These are phyloP conservation scores for Trichosporon sp. DNA, from an alignment of 1,284 basidiomycete genomes.

Conservation along the genomic window DNA sequence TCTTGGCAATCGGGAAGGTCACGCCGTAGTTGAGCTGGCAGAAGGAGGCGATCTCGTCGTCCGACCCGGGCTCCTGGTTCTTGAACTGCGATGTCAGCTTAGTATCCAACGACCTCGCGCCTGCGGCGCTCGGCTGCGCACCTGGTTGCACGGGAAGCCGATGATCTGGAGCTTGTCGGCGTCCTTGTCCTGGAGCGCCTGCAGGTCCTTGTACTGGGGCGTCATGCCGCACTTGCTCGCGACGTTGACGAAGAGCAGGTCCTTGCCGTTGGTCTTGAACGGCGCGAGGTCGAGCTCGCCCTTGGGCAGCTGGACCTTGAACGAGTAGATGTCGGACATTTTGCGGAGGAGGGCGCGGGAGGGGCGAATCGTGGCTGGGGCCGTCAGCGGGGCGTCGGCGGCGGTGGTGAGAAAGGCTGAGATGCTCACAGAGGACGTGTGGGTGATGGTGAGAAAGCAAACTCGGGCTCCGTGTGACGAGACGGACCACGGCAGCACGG, in stretches of 20 bases:
- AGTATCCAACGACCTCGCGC: not conserved
- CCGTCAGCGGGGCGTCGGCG: not conserved
- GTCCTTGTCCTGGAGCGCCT: slow-evolving; percentile 77
- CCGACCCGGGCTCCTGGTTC: slow-evolving; percentile 68
- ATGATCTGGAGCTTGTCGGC: slow-evolving; percentile 70
- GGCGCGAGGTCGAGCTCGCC: slow-evolving; percentile 35
- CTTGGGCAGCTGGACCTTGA: slow-evolving; percentile 45
- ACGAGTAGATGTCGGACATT: slow-evolving; percentile 47
- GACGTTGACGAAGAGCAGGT: slow-evolving; percentile 49
- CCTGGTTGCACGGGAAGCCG: slow-evolving; percentile 88
- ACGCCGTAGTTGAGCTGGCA: slow-evolving; percentile 71
- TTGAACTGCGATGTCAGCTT: slow-evolving; percentile 28
- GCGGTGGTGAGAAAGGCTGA: slow-evolving; percentile 25
- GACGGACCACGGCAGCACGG: no score
- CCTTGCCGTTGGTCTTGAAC: slow-evolving; percentile 39
- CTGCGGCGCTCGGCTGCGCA: slow-evolving; percentile 46
- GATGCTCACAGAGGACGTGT: not conserved
- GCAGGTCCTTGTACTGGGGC: slow-evolving; percentile 81
- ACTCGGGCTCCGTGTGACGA: not conserved
- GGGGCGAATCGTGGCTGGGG: not conserved
- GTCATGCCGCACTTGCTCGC: slow-evolving; percentile 61
- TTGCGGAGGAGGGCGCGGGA: slow-evolving; percentile 7
- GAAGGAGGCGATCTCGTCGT: slow-evolving; percentile 60
- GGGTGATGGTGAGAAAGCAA: slow-evolving; percentile 11
- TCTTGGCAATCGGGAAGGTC: slow-evolving; percentile 77